Base-by-base conservation (phyloP, 2,329 filamentous ascomycete species). In the Thelonectria blattea region DNA sequence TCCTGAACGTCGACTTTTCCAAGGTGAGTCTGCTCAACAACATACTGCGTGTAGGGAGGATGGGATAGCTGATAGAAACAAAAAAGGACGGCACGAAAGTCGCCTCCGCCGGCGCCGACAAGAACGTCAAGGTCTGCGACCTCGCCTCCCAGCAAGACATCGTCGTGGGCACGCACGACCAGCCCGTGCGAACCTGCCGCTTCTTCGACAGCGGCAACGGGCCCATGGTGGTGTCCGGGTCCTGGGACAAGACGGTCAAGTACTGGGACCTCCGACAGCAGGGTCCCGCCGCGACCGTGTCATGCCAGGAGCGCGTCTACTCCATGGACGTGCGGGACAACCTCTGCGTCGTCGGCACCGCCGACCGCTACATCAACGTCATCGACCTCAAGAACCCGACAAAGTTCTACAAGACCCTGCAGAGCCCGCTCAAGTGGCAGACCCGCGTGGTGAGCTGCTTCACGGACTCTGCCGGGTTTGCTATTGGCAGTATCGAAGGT, bases 361-460 rank as follows among this genome's bases (percentile, higher is more conserved):
- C 95, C 12, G 95, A 99, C 74, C 88, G 95, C 62, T 96, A 96
- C 78, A 96, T 99, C 82, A 93, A 98, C 76, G 90, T 99, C 64
- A 84, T 99, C 79, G 93, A 97, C 78, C 86, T 99, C 56, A 89
- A 90, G 73, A 89, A 96, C 62, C 95, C 95, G 4, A 87, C 86
- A 54, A 92, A 92, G 71, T 92, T 97, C 78, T 97, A 96, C 86
- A 99, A 99, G 85, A 94, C 92, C 10, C 85, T 97, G 52, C 92
- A 97, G 79, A 97, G 92, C 73, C 95, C 95, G 3, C 85, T 99
- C 46, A 99, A 99, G 80, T 99, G 93, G 92, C 95, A 99, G 83
- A 99, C 95, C 2, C 85, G 94, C 60, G 92, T 96, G 12, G 91
- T 98, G 52, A 95, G 91, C 80, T 98, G 94, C 81, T 99, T 99